Conservation (phyloP, 169 alveolate species). For the Babesia sp. region DNA sequence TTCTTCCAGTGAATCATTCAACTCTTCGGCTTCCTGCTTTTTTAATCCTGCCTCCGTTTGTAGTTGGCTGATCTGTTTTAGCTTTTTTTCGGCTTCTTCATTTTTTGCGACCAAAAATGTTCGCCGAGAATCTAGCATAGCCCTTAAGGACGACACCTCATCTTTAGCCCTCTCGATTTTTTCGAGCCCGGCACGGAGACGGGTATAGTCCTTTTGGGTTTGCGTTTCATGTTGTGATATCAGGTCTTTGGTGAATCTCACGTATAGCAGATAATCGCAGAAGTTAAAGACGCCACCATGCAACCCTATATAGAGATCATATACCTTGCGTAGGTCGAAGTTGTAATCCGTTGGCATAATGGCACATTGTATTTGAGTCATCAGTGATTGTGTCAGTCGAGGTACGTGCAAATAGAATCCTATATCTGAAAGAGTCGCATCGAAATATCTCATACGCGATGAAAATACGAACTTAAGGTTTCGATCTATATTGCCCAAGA, state of each 20-base stretch:
- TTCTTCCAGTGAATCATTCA: slow-evolving; percentile 87
- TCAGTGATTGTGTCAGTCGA: background rate
- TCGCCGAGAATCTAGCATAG: slow-evolving; percentile 86
- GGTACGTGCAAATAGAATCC: background rate
- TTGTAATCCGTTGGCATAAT: background rate
- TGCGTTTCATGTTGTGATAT: slow-evolving; percentile 89
- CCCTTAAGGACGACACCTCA: slow-evolving; percentile 89
- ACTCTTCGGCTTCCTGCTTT: slow-evolving; percentile 86
- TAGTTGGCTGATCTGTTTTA: slow-evolving; percentile 90
- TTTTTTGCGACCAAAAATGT: slow-evolving; percentile 90
- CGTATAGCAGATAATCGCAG: slow-evolving; percentile 94
- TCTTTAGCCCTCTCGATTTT: slow-evolving; percentile 91
- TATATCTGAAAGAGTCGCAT: background rate
- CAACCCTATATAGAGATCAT: background rate
- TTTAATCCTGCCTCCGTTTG: slow-evolving; percentile 92
- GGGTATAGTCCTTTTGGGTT: slow-evolving; percentile 90
- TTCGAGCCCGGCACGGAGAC: slow-evolving; percentile 92
- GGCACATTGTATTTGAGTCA: background rate
- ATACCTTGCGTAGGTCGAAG: background rate
- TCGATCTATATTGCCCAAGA: background rate
- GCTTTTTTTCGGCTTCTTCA: slow-evolving; percentile 92
- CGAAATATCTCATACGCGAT: background rate
- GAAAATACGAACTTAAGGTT: slow-evolving; percentile 5
- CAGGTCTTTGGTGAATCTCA: slow-evolving; percentile 90
- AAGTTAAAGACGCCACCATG: slow-evolving; percentile 77